Base-by-base conservation (phyloP, 352 stramenopile species). In the Globisporangium nagaii region DNA sequence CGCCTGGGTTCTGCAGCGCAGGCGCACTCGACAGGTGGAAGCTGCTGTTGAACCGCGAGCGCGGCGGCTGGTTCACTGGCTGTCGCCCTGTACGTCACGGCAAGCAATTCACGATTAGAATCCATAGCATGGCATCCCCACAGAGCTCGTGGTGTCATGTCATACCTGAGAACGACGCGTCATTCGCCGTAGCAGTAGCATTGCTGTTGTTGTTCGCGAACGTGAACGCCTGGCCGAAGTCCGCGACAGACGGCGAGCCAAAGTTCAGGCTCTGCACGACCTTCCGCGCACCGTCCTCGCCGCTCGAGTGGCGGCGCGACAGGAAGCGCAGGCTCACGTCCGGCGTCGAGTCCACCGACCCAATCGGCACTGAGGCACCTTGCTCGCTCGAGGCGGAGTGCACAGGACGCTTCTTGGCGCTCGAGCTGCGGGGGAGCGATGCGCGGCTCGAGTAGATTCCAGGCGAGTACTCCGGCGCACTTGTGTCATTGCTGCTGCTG, bases 381-480 rank as follows among this genome's bases (percentile, higher is more conserved):
- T n/a, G 41, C 42, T 43, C 17, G 46, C 20, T 20, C 28, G 27
- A n/a, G 28, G 41, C 47, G 2, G 58, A 47, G 24, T 66, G 47
- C 44, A 53, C 51, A 19, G 61, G 65, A 53, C 53, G 51, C 43
- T 70, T 66, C 27, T 63, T 66, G 12, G 56, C 64, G 17, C 58
- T 69, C 11, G 68, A 55, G 40, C 60, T 63, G 17, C 68, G 70
- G 8, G 69, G 73, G 54, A 78, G 78, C 0, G 69, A 63, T 13
- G 71, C 70, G 17, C 66, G 75, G 30, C 71, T 76, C 13, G 81
- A 91, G 52, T 73, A 89, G 41, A 89, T 86, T 12, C 79, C 81
- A 17, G 81, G 81, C 20, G 68, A 78, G 52, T 91, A 91, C 32
- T 69, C 54, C 39, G 55, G 37, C 5, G 60, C 36, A n/a, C 12